Base-by-base conservation (phyloP, 306 rosid species). In the Quercus mongolica region DNA sequence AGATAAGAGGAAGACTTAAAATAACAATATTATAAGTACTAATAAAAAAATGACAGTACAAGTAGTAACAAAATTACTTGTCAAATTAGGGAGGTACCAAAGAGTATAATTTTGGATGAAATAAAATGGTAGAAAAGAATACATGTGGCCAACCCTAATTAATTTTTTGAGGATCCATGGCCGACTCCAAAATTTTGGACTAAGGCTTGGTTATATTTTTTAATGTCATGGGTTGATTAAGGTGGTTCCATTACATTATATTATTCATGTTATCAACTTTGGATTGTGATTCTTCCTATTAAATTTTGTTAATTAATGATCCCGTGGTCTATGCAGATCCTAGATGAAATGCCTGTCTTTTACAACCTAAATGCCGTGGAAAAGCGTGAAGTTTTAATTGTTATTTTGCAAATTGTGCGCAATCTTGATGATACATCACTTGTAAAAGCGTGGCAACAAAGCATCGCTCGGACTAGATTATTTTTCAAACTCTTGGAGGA, bases 401-500 rank as follows among this genome's bases (percentile, higher is more conserved):
- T 92, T 62, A 90, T 90, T 90, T 75, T 95, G 87, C 97, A 90
- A 95, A 91, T 95, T 83, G 99, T 95, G 59, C 94, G 99, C 64
- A 92, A 93, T 83, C 97, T 95, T 76, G 99, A 95, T 79, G 99
- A 91, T 80, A 81, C 87, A 74, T 92, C 99, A 71, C 97, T 95
- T 76, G 87, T 86, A 75, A 95, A 95, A 89, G 96, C 99, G 69
- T 95, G 99, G 98, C 97, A 95, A 80, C 98, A 90, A 84, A 92
- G 92, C 90, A 88, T 95, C 75, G 98, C 99, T 23, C 86, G 99
- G 69, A 95, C 99, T 71, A 91, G 98, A 93, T 90, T 92, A 80
- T 95, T 95, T 83, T 95, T 95, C 89, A 95, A 93, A 90, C 98
- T 95, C 83, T 86, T 95, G 97, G 99, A 95, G 83, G 99, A 95